Evolutionary conservation across 306 rosid genomes (phyloP).

Genomic region (Nissolia schottii): DNA sequence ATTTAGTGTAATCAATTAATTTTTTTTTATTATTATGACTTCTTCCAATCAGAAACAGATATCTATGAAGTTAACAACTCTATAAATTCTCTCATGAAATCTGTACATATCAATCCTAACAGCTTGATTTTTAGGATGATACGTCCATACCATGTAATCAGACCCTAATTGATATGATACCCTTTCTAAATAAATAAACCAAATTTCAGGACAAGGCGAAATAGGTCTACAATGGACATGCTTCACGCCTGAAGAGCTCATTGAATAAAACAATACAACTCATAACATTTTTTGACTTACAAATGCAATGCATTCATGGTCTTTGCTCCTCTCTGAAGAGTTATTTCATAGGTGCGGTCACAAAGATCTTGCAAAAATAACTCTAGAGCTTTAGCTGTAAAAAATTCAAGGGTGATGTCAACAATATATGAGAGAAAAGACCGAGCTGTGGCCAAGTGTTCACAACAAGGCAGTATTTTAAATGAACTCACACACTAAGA

Average conservation of each 20-base stretch:
- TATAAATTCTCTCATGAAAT: background rate
- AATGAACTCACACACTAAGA: slow-evolving; percentile 84
- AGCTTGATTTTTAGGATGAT: background rate
- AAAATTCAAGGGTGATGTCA: slow-evolving; percentile 25
- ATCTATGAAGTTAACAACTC: background rate
- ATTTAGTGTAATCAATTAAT: no score
- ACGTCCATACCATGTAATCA: background rate
- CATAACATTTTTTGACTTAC: slow-evolving; percentile 48
- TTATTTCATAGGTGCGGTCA: slow-evolving; percentile 86
- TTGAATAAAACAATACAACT: background rate
- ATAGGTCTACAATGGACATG: background rate
- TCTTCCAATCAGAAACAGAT: background rate
- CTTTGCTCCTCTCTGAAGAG: slow-evolving; percentile 96
- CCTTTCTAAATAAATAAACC: background rate
- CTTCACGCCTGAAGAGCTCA: background rate
- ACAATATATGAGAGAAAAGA: slow-evolving; percentile 7
- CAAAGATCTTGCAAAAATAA: slow-evolving; percentile 96
- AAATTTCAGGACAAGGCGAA: slow-evolving; percentile 9
- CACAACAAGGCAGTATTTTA: slow-evolving; percentile 5
- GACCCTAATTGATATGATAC: no score
- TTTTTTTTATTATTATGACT: background rate
- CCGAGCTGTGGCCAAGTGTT: background rate
- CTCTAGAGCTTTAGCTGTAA: slow-evolving; percentile 92
- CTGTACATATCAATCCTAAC: no score
- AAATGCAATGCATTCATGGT: slow-evolving; percentile 93